Base-by-base conservation (phyloP, 2,329 filamentous ascomycete genomes). In the Ophiocordyceps australis region DNA sequence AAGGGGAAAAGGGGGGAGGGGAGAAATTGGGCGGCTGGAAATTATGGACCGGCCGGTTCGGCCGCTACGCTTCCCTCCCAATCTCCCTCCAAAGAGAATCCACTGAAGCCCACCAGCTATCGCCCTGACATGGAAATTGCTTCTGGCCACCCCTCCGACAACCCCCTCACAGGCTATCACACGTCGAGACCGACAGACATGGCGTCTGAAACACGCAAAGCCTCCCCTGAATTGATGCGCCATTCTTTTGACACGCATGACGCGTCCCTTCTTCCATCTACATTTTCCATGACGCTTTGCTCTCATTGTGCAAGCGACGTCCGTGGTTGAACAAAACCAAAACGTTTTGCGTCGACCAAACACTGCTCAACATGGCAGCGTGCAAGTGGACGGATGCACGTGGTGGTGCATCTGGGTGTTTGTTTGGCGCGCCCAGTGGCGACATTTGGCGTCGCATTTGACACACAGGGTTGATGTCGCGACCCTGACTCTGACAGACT, bases 61-160 rank as follows among this genome's bases (percentile, higher is more conserved):
- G 36, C 31, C 28, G 30, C 25, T 31, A 33, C 29, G 30, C 31
- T 28, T 31, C 24, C 26, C 24, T 27, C 24, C 22, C 20, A 17
- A 28, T 21, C 19, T 27, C 26, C 28, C 26, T 28, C 24, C 30
- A 30, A 29, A 33, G 32, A 35, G 33, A 29, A 28, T 28, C 34
- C 37, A 33, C 29, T 35, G 30, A 20, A 23, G 24, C 25, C 25
- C 24, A 23, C 29, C 25, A 21, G 25, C 32, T 30, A 20, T 30
- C 28, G 28, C 32, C 26, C 25, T 36, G 32, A 41, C n/a, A n/a
- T n/a, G n/a, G n/a, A n/a, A 39, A 38, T 42, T 38, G 32, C 32
- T 27, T 34, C 28, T 30, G 23, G 29, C 26, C 30, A 32, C 32
- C 34, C 35, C 27, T 31, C n/a, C 27, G 33, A 29, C 32, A 23